Evolutionary conservation across 495 filamentous ascomycete species (phyloP).

Genomic region (Pseudoneurospora amorphoporcata): DNA sequence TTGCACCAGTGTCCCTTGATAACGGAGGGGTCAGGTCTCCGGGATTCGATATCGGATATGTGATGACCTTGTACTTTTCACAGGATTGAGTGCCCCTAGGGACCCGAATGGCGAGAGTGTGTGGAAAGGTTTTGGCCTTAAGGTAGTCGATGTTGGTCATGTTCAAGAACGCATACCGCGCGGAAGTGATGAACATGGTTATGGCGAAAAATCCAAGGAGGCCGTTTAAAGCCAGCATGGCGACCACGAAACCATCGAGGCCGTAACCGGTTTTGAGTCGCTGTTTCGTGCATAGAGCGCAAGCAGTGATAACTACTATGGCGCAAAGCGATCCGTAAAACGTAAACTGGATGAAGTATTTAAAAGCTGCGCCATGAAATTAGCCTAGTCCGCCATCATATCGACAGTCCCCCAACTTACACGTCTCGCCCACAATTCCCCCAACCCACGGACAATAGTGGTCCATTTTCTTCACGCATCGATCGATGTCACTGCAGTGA

Average conservation of each 20-base stretch:
- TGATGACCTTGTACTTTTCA: conserved; percentile 28
- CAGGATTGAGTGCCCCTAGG: conserved; percentile 38
- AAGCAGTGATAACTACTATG: conserved; percentile 44
- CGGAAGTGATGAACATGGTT: conserved; percentile 61
- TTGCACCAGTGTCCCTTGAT: background rate
- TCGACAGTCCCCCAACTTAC: conserved; percentile 18
- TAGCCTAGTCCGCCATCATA: background rate
- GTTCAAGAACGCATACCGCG: conserved; percentile 59
- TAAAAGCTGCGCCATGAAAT: conserved; percentile 44
- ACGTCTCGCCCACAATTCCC: conserved; percentile 72
- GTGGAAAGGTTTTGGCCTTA: conserved; percentile 47
- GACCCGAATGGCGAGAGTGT: conserved; percentile 68
- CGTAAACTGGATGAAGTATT: conserved; percentile 83
- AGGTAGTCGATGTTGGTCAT: conserved; percentile 76
- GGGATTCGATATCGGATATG: conserved; percentile 27
- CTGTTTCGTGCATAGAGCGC: conserved; percentile 22
- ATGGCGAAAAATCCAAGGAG: conserved; percentile 69
- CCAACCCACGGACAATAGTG: conserved; percentile 96
- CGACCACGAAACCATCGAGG: conserved; percentile 30
- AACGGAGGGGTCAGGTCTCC: conserved; percentile 4
- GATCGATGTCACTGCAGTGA: conserved; percentile 69
- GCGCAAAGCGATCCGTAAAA: conserved; percentile 62
- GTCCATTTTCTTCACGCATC: conserved; percentile 83
- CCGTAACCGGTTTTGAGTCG: conserved; percentile 11
- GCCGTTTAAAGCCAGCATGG: conserved; percentile 30